Evolutionary conservation across 495 filamentous ascomycete genomes (phyloP).

Genomic region (Trypethelium eluteriae): DNA sequence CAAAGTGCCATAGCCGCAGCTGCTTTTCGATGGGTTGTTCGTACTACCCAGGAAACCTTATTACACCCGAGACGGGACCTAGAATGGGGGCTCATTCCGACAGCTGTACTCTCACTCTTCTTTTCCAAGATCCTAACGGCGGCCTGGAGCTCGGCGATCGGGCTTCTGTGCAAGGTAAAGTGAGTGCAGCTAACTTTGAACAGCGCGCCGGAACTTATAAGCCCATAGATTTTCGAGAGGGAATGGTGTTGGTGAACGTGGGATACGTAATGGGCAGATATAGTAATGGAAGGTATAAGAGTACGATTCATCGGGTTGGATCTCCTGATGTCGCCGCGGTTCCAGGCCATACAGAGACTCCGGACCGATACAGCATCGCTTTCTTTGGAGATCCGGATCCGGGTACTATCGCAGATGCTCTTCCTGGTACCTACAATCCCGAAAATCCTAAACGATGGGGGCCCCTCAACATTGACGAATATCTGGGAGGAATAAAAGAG

Average conservation of each 20-base stretch:
- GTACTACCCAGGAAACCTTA: not conserved
- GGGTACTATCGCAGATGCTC: not conserved
- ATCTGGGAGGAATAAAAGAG: not conserved
- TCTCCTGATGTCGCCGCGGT: not conserved
- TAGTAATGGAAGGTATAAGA: not conserved
- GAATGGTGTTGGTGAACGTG: conserved; percentile 1
- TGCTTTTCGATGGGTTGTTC: not conserved
- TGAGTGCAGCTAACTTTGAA: not conserved
- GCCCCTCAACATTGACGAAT: not conserved
- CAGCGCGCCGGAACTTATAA: not conserved
- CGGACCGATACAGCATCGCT: not conserved
- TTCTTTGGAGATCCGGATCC: conserved; percentile 1
- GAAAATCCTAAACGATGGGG: not conserved
- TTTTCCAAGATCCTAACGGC: not conserved
- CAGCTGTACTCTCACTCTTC: not conserved
- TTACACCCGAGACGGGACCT: not conserved
- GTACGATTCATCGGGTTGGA: not conserved
- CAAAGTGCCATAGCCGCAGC: not conserved
- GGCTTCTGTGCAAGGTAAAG: not conserved
- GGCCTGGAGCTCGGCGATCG: not conserved
- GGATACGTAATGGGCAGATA: not conserved
- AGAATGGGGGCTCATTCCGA: not conserved
- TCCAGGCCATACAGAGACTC: not conserved
- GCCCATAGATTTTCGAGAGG: not conserved
- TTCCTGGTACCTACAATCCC: not conserved